Base-by-base conservation (phyloP, 1,284 basidiomycete species). In the Cystobasidium sp. region DNA sequence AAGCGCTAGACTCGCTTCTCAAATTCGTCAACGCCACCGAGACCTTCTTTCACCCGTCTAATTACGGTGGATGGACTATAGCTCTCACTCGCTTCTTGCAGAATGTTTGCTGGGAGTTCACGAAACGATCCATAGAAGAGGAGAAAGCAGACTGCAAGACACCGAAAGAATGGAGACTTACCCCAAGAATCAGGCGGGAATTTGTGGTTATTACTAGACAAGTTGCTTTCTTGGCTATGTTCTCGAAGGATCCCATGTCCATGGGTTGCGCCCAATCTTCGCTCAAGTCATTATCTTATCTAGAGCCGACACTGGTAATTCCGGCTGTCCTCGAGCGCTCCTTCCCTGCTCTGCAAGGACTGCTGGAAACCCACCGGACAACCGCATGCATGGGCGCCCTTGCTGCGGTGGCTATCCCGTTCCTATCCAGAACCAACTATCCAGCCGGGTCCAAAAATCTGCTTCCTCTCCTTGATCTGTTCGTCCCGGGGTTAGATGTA, bases 331-430 rank as follows among this genome's bases (percentile, higher is more conserved):
- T 99, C 51, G 94, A 98, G 80, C 88, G 95, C 41, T 92, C 94
- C 5, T 94, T 95, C 77, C 88, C 90, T 59, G 94, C 94, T 0
- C 85, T 99, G 16, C 95, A 98, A 82, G 90, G 90, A 18, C 87
- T 97, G n/a, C 93, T 94, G 78, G 94, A 97, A 85, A 97, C 94
- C 0, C 93, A 96, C 81, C 86, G 94, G 41, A 96, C 94, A 3
- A 93, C 93, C 0, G 91, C 94, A 1, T 93, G 94, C 41, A 87
- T 98, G 69, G 92, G 90, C 72, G 91, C 93, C 79, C 86, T 99
- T n/a, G 88, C 91, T 20, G 89, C 89, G 0, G 88, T 96, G 22
- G 86, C 92, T 24, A 86, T 89, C 4, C 91, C 93, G 8, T 84
- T 99, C 44, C 87, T 93, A 1, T 89, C 89, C 1, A 91, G 93